Conservation (phyloP, 2,329 filamentous ascomycete species). For the Akanthomyces uredinophilus region DNA sequence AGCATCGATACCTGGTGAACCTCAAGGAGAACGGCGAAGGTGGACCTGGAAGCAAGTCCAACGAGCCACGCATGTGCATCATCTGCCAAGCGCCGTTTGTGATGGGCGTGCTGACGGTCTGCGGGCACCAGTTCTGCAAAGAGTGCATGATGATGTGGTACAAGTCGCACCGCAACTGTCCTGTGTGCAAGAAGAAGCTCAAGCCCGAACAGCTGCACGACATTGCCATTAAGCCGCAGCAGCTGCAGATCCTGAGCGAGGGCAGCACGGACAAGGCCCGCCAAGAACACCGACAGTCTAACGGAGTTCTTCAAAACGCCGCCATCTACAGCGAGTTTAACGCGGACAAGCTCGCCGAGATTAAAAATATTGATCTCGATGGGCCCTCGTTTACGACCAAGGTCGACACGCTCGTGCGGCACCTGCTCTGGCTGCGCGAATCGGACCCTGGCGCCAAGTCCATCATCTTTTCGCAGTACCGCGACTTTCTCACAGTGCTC, state of each 20-base stretch:
- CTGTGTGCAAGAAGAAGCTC: slow-evolving; percentile 73
- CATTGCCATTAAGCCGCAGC: slow-evolving; percentile 75
- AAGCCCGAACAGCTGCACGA: slow-evolving; percentile 67
- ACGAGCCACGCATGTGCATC: slow-evolving; percentile 67
- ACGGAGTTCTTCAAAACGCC: slow-evolving; percentile 47
- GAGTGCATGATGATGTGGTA: slow-evolving; percentile 82
- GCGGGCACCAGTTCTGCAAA: slow-evolving; percentile 89
- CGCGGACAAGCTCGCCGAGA: slow-evolving; percentile 65
- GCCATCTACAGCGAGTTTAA: slow-evolving; percentile 76
- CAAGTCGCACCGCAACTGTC: slow-evolving; percentile 67
- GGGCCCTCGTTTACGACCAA: slow-evolving; percentile 80
- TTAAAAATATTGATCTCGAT: slow-evolving; percentile 73
- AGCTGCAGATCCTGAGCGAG: slow-evolving; percentile 57
- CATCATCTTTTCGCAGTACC: slow-evolving; percentile 88
- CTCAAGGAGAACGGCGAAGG: slow-evolving; percentile 47
- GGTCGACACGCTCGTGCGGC: slow-evolving; percentile 75
- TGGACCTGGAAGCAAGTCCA: slow-evolving; percentile 41
- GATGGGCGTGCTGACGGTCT: slow-evolving; percentile 76
- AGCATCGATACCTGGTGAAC: slow-evolving; percentile 65
- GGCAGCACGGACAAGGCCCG: slow-evolving; percentile 16
- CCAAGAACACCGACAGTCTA: slow-evolving; percentile 23
- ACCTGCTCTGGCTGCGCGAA: slow-evolving; percentile 78
- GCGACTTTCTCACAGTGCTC: slow-evolving; percentile 73
- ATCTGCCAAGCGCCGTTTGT: slow-evolving; percentile 79
- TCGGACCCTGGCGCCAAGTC: slow-evolving; percentile 84